Percentiles rank a stretch among this genome's conserved stretches.
These are phyloP conservation scores for Penicillium tannophilum DNA, from an alignment of 495 filamentous ascomycete genomes.

Conservation along the genomic window DNA sequence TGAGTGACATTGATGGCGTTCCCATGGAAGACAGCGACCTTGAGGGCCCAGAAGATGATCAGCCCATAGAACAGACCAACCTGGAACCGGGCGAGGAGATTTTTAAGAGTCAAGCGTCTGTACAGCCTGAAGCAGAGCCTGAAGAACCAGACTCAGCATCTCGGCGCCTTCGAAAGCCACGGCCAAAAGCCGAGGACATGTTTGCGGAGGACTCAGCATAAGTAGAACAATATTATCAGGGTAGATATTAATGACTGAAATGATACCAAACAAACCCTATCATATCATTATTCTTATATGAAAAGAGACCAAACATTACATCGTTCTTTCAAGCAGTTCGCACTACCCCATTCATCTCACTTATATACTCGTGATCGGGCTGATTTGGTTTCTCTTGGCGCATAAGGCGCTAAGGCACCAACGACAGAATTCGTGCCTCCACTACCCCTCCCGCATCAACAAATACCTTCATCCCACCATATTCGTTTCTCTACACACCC, in stretches of 20 bases:
- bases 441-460: slow-evolving; percentile 36
- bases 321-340: neutral
- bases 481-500: slow-evolving; percentile 9
- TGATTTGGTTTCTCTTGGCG: neutral
- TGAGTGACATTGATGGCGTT: slow-evolving; percentile 53
- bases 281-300: neutral
- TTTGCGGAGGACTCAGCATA: slow-evolving; percentile 70
- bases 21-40: slow-evolving; percentile 59
- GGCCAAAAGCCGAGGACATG: slow-evolving; percentile 91
- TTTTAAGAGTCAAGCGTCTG: slow-evolving; percentile 18
- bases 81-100: slow-evolving; percentile 5
- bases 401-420: slow-evolving; percentile 17
- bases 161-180: slow-evolving; percentile 49
- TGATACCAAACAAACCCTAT: slow-evolving; percentile 12
- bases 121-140: slow-evolving; percentile 16
- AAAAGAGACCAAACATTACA: neutral
- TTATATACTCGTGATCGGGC: neutral
- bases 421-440: slow-evolving; percentile 33
- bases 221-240: slow-evolving; percentile 12
- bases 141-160: slow-evolving; percentile 27
- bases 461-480: slow-evolving; percentile 28
- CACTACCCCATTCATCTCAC: neutral
- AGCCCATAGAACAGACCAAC: slow-evolving; percentile 43
- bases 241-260: slow-evolving; percentile 18
- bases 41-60: slow-evolving; percentile 37